Evolutionary conservation across 805 yeast genomes (phyloP).

Genomic region (Cyberlindnera subsufficiens): DNA sequence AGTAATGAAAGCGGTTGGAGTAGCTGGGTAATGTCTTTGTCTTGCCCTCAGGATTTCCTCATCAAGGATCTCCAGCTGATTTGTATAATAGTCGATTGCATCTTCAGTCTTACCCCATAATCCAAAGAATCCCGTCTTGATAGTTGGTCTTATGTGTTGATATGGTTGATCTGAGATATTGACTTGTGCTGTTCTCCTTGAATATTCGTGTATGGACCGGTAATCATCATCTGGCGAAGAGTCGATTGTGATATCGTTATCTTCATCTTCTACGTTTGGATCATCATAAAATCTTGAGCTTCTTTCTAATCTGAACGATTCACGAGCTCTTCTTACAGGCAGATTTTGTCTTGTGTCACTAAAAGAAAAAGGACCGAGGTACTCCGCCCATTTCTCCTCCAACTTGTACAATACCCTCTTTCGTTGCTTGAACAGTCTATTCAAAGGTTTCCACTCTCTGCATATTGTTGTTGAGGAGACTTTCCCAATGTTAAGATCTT

Average conservation of each 20-base stretch:
- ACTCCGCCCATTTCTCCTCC: conserved; percentile 70
- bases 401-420: conserved; percentile 44
- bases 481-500: conserved; percentile 70
- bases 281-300: conserved; percentile 10
- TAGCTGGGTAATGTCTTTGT: conserved; percentile 64
- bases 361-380: conserved; percentile 39
- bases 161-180: conserved; percentile 15
- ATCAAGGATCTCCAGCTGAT: conserved; percentile 64
- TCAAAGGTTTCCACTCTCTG: conserved; percentile 78
- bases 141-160: conserved; percentile 50
- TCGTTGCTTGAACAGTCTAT: conserved; percentile 58
- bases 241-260: conserved; percentile 4
- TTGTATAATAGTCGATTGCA: conserved; percentile 72
- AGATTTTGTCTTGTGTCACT: conserved; percentile 12
- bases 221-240: conserved; percentile 14
- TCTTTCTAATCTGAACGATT: conserved; percentile 19
- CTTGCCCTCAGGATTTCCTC: conserved; percentile 63
- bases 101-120: conserved; percentile 67
- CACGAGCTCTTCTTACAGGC: conserved; percentile 21
- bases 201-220: conserved; percentile 18
- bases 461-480: conserved; percentile 77
- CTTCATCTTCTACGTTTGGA: conserved; percentile 6
- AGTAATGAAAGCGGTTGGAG: conserved; percentile 89
- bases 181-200: conserved; percentile 14
- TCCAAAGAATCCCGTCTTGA: conserved; percentile 56